These are phyloP conservation scores for Solanum appendiculatum DNA, from an alignment of 257 asterid genomes.

Conservation along the genomic window DNA sequence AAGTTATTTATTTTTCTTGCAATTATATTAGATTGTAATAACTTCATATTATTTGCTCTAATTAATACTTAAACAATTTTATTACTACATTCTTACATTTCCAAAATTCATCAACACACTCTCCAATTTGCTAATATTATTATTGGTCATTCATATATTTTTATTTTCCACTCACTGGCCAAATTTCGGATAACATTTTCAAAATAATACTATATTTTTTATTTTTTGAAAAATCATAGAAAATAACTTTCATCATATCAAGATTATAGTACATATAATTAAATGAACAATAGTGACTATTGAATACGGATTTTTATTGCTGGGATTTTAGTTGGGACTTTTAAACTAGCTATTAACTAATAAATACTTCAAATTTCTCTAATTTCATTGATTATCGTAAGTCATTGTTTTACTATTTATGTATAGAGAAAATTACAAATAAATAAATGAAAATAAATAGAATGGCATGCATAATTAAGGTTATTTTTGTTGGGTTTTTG, in stretches of 20 bases:
- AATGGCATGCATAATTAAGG: neutral
- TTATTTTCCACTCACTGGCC: neutral
- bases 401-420: neutral
- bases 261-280: neutral
- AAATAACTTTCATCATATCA: neutral
- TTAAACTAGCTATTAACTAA: neutral
- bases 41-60: neutral
- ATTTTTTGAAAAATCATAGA: neutral
- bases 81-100: neutral
- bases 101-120: neutral
- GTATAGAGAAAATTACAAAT: neutral
- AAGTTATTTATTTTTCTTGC: neutral
- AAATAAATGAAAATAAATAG: neutral
- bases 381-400: neutral
- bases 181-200: neutral
- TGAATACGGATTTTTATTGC: neutral
- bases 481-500: neutral
- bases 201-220: neutral
- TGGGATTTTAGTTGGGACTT: neutral
- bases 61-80: neutral
- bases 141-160: neutral
- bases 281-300: neutral
- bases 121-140: neutral
- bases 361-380: neutral
- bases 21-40: neutral